Percentiles rank a stretch among this genome's conserved stretches.
Evolutionary conservation across 306 rosid genomes (phyloP).

Genomic region (Cucumis melo): DNA sequence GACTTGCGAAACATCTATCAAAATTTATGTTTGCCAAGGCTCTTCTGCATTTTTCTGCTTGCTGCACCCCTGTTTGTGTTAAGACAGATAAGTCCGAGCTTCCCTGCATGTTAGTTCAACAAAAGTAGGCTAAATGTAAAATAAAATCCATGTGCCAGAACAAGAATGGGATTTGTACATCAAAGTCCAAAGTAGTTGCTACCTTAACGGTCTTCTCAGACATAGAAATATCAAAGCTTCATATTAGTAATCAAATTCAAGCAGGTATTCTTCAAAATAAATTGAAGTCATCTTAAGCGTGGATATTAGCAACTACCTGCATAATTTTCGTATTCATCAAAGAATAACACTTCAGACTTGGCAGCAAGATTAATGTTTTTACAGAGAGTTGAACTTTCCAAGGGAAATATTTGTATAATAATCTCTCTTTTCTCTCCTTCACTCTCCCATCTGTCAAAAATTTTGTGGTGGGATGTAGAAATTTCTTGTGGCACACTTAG

Average conservation of each 20-base stretch:
- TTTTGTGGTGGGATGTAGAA: background rate
- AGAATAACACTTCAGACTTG: background rate
- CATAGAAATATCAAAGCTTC: background rate
- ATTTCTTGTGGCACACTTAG: background rate
- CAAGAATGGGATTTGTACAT: background rate
- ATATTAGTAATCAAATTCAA: background rate
- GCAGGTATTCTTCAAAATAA: background rate
- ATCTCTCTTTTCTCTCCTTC: background rate
- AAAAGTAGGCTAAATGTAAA: background rate
- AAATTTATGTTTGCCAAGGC: conserved; percentile 43
- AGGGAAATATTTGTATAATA: too few species aligned
- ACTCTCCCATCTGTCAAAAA: background rate
- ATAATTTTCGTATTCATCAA: background rate
- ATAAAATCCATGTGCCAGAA: background rate
- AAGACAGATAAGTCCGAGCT: conserved; percentile 63
- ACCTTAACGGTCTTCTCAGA: background rate
- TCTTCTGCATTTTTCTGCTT: conserved; percentile 53
- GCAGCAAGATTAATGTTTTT: background rate
- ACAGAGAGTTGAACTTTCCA: too few species aligned
- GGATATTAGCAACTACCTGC: background rate
- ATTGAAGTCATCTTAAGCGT: background rate
- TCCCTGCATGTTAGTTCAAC: conserved; percentile 17
- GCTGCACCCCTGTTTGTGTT: conserved; percentile 44
- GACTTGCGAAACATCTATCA: conserved; percentile 56
- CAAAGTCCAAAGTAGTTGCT: background rate